Base-by-base conservation (phyloP, 495 filamentous ascomycete species). In the Penicillium dipodomyicola region DNA sequence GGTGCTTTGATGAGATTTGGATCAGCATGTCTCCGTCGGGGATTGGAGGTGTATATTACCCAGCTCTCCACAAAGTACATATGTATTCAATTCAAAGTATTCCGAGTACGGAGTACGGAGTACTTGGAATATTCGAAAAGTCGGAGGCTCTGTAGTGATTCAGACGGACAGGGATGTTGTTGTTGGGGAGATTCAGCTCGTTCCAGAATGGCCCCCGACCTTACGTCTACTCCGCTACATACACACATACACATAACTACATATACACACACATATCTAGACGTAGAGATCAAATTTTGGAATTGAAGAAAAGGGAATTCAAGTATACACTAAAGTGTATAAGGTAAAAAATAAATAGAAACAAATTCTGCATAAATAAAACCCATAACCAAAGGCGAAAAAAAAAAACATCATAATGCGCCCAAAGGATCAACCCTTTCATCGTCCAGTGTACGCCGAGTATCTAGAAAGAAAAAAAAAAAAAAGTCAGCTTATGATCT, bases 371-470 rank as follows among this genome's bases (percentile, higher is more conserved):
- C 25, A 40, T 49, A 56, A 27, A 67, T 48, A 17, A 48, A 48
- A 59, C 51, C 54, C 50, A 61, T 53, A 61, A 67, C 51, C 57
- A 44, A 67, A 62, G 54, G 49, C 42, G 57, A 40, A 43, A 29
- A 59, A 43, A 43, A 29, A 59, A 43, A 43, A 61, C 58, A 49
- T 62, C 66, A 70, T 63, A 65, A 67, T 74, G 70, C 75, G 74
- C 74, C 74, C 74, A 60, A 47, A 66, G 68, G 59, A 64, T 58
- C 61, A 68, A 59, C 61, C 66, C 57, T 62, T 72, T 77, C 67
- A 76, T 70, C 74, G 72, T 72, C 73, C 74, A 65, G 65, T 73
- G 62, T 76, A 77, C 19, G 62, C 67, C 54, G 72, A 75, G 64
- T 77, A 77, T 71, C 76, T 77, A 58, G 30, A 45, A 10, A 45